Evolutionary conservation across 495 filamentous ascomycete genomes (phyloP).

Genomic region (Penicillium arizonense): DNA sequence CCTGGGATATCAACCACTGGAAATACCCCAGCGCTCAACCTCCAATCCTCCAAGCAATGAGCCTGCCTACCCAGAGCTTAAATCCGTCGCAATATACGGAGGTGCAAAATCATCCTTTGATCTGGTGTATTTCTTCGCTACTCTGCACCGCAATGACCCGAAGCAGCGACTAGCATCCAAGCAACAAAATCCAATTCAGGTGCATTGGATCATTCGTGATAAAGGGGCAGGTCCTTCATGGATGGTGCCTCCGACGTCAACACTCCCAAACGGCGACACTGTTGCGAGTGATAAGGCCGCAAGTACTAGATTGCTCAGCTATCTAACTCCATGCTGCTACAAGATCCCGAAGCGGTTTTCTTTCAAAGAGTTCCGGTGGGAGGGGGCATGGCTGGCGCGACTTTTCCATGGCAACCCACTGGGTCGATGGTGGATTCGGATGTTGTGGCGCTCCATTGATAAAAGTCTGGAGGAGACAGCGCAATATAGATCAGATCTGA

Average conservation of each 20-base stretch:
- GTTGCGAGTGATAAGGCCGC: conserved; percentile 56
- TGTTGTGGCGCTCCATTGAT: conserved; percentile 26
- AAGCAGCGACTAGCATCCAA: conserved; percentile 8
- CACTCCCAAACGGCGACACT: conserved; percentile 51
- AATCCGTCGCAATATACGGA: conserved; percentile 57
- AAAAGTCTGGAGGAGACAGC: conserved; percentile 10
- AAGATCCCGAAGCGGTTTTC: conserved; percentile 28
- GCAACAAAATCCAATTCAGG: conserved; percentile 43
- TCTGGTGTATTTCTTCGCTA: conserved; percentile 63
- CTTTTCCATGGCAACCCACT: conserved; percentile 28
- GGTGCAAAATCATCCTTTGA: conserved; percentile 71
- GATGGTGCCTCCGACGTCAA: conserved; percentile 24
- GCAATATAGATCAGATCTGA: conserved; percentile 20
- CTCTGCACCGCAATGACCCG: conserved; percentile 22
- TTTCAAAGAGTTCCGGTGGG: conserved; percentile 39
- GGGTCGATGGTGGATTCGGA: conserved; percentile 21
- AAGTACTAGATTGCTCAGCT: conserved; percentile 51
- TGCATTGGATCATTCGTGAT: conserved; percentile 73
- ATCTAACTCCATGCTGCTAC: conserved; percentile 52
- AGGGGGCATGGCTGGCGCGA: conserved; percentile 54
- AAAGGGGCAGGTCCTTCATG: conserved; percentile 42
- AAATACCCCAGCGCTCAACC: not conserved
- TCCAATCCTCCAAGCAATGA: not conserved
- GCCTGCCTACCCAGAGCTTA: not conserved
- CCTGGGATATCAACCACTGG: conserved; percentile 25